Percentiles rank a stretch among this genome's conserved stretches.
These are phyloP conservation scores for Alternaria longipes DNA, from an alignment of 2,329 filamentous ascomycete species.

Conservation along the genomic window DNA sequence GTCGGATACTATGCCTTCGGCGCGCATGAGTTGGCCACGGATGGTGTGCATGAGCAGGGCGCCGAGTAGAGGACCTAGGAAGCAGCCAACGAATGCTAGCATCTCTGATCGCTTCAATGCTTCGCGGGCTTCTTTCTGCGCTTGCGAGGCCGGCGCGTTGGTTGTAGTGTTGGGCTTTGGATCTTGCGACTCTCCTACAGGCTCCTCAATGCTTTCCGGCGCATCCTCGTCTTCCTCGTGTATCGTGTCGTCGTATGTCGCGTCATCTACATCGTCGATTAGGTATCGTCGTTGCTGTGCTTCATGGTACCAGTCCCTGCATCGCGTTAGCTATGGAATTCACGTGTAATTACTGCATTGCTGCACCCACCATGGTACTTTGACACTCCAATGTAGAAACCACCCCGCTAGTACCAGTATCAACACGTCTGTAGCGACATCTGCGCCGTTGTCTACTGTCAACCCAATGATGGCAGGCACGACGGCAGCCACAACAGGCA, in stretches of 20 bases:
- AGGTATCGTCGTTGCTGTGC: slow-evolving; percentile 53
- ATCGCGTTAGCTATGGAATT: slow-evolving; percentile 11
- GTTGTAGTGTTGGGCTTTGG: slow-evolving; percentile 6
- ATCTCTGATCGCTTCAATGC: slow-evolving; percentile 81
- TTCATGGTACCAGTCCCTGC: slow-evolving; percentile 63
- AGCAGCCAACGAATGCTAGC: slow-evolving; percentile 78
- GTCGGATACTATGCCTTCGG: slow-evolving; percentile 87
- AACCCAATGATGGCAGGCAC: slow-evolving; percentile 86
- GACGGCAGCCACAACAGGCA: slow-evolving; percentile 84
- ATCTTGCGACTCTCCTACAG: slow-evolving; percentile 19
- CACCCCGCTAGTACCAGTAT: slow-evolving; percentile 81
- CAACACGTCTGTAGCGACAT: slow-evolving; percentile 84
- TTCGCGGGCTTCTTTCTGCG: slow-evolving; percentile 56
- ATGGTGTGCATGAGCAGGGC: slow-evolving; percentile 86
- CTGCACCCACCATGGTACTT: slow-evolving; percentile 77
- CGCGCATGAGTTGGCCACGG: slow-evolving; percentile 81
- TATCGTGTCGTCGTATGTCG: slow-evolving; percentile 34
- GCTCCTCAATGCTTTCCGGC: slow-evolving; percentile 22
- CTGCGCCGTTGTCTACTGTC: slow-evolving; percentile 83
- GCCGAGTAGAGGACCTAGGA: slow-evolving; percentile 78
- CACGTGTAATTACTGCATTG: neutral
- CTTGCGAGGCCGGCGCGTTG: slow-evolving; percentile 14
- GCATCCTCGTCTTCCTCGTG: slow-evolving; percentile 43
- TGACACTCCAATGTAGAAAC: slow-evolving; percentile 92
- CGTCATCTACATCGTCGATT: slow-evolving; percentile 33